phyloP scores from a whole-genome alignment of 306 rosid genomes.

The Lathyrus aphaca region DNA sequence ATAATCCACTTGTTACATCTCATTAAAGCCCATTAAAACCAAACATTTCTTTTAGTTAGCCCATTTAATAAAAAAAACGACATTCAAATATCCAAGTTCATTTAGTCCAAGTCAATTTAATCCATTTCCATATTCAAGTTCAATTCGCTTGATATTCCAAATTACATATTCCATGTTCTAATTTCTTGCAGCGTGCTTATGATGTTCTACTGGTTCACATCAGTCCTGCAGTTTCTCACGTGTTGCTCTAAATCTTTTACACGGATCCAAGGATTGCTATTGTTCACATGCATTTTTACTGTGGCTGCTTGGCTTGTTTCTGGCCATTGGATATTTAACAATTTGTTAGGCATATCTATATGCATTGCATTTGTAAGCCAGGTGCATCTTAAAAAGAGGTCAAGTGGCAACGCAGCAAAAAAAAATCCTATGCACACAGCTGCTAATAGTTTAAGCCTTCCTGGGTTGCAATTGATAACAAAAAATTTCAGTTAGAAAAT shows the following conservation, averaged over 20 bases:
- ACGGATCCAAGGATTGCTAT: slow-evolving; percentile 65
- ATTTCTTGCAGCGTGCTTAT: no score
- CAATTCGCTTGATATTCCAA: no score
- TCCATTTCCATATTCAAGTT: no score
- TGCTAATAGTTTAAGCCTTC: slow-evolving; percentile 94
- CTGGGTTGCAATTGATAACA: slow-evolving; percentile 89
- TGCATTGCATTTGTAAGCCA: slow-evolving; percentile 98
- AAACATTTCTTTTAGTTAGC: no score
- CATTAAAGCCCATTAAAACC: no score
- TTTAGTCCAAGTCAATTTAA: no score
- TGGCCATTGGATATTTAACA: slow-evolving; percentile 94
- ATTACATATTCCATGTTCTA: no score
- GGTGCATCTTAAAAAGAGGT: slow-evolving; percentile 93
- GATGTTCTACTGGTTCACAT: slow-evolving; percentile 96
- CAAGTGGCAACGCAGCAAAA: slow-evolving; percentile 95
- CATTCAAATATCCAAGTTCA: no score
- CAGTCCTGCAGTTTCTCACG: slow-evolving; percentile 89
- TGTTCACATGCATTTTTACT: slow-evolving; percentile 58
- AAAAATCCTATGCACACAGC: slow-evolving; percentile 91
- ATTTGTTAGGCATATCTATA: slow-evolving; percentile 89
- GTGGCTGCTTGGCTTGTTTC: slow-evolving; percentile 97
- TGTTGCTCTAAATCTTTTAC: slow-evolving; percentile 96
- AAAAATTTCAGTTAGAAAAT: no score
- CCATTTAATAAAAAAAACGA: no score
- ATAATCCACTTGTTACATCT: no score